Evolutionary conservation across 2,329 filamentous ascomycete species (phyloP).

Genomic region (Aureobasidium uvarum): DNA sequence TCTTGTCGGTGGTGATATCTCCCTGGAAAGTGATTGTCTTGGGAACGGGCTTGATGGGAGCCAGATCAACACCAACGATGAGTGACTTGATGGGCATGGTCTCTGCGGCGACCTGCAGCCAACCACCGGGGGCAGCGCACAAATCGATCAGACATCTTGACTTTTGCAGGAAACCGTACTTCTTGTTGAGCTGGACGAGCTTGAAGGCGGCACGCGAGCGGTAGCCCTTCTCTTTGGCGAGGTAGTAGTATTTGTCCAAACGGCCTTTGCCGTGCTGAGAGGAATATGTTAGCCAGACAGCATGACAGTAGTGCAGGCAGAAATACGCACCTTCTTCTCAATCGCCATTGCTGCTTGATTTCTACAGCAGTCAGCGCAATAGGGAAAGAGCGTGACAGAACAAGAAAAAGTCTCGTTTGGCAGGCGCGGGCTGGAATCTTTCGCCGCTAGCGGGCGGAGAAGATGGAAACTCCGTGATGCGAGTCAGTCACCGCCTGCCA

Average conservation of each 20-base stretch:
- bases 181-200: slow-evolving; percentile 97
- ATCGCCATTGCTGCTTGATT: slow-evolving; percentile 68
- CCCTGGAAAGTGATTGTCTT: slow-evolving; percentile 93
- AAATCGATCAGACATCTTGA: slow-evolving; percentile 96
- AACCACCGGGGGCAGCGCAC: slow-evolving; percentile 93
- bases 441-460: slow-evolving; percentile 12
- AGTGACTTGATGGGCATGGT: slow-evolving; percentile 87
- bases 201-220: slow-evolving; percentile 96
- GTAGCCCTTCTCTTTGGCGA: slow-evolving; percentile 98
- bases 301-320: slow-evolving; percentile 15
- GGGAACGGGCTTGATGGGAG: slow-evolving; percentile 94
- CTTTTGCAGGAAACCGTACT: slow-evolving; percentile 97
- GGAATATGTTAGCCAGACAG: background rate
- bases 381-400: background rate
- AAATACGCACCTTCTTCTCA: slow-evolving; percentile 72
- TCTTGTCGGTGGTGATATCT: slow-evolving; percentile 97
- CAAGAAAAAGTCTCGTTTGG: slow-evolving; percentile 22
- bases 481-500: slow-evolving; percentile 2
- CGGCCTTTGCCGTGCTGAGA: slow-evolving; percentile 85
- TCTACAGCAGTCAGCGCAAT: background rate
- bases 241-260: slow-evolving; percentile 98
- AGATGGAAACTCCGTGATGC: background rate
- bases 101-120: slow-evolving; percentile 95
- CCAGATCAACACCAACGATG: slow-evolving; percentile 90
- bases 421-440: slow-evolving; percentile 3